Evolutionary conservation across 257 asterid genomes (phyloP).

Genomic region (Salvia rosmarinus): DNA sequence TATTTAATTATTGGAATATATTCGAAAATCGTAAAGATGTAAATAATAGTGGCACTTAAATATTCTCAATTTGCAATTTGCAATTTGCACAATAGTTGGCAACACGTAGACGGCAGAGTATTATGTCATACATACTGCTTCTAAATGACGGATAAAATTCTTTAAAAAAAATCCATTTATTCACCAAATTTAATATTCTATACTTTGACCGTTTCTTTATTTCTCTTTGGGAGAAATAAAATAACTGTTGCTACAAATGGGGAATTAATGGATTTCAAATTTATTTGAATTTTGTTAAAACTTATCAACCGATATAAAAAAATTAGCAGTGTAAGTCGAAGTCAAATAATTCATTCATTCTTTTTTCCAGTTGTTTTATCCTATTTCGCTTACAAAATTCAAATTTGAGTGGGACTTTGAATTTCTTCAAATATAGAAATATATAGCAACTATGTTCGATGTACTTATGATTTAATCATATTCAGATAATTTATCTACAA

Average conservation of each 20-base stretch:
- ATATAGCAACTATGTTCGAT: too few species aligned
- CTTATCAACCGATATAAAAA: background rate
- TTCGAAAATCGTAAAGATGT: background rate
- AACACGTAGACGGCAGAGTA: constrained; percentile 5
- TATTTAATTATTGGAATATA: too few species aligned
- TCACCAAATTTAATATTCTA: background rate
- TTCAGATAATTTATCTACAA: background rate
- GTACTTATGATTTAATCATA: too few species aligned
- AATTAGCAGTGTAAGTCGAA: background rate
- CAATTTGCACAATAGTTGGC: constrained; percentile 21
- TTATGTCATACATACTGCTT: background rate
- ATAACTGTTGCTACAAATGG: background rate
- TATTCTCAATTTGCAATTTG: background rate
- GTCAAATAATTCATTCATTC: background rate
- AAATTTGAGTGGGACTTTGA: background rate
- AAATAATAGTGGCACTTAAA: background rate
- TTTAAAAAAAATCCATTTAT: background rate
- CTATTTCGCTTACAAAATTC: background rate
- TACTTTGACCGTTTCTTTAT: constrained; percentile 8
- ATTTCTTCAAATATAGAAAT: background rate
- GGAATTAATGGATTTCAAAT: background rate
- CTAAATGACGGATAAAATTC: background rate
- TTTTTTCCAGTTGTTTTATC: background rate
- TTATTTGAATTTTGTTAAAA: background rate
- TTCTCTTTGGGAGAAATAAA: background rate